phyloP scores from a whole-genome alignment of 2,329 filamentous ascomycete species.

The Aspergillus aculeatus region DNA sequence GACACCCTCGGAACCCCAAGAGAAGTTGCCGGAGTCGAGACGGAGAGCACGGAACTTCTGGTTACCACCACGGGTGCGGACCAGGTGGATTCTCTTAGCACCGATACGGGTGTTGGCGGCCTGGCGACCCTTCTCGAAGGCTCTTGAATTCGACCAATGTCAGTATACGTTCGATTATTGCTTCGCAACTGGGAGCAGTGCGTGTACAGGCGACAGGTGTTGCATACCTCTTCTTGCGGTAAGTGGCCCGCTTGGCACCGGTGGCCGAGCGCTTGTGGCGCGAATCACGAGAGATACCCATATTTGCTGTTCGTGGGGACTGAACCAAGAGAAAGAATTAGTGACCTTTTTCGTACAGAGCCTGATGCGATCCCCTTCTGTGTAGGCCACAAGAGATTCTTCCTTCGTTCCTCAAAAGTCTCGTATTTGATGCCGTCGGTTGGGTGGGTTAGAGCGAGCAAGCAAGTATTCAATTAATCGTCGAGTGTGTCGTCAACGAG shows the following conservation, averaged over 20 bases:
- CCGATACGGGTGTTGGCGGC: constrained; percentile 99
- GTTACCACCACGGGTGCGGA: constrained; percentile 97
- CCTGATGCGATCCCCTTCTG: constrained; percentile 1
- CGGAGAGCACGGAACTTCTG: constrained; percentile 99
- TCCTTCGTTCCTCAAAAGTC: background rate
- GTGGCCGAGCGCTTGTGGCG: constrained; percentile 99
- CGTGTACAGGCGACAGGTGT: constrained; percentile 43
- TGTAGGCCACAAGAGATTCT: background rate
- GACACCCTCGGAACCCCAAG: constrained; percentile 96
- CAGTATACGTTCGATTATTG: constrained; percentile 28
- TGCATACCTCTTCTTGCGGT: constrained; percentile 64
- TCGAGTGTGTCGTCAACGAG: background rate
- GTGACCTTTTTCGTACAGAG: constrained; percentile 4
- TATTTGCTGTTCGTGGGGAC: constrained; percentile 69
- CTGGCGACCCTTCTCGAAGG: constrained; percentile 99
- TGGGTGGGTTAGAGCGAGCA: background rate
- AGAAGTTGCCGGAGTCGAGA: constrained; percentile 98
- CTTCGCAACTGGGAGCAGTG: background rate
- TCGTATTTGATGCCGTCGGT: background rate
- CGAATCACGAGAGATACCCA: constrained; percentile 99
- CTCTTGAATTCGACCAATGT: constrained; percentile 69
- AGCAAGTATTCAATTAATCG: background rate
- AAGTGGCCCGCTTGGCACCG: constrained; percentile 95
- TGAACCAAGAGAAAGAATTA: constrained; percentile 20
- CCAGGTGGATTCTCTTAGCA: constrained; percentile 90